Evolutionary conservation across 2,329 filamentous ascomycete genomes (phyloP).

Genomic region (Fusarium incarnatum): DNA sequence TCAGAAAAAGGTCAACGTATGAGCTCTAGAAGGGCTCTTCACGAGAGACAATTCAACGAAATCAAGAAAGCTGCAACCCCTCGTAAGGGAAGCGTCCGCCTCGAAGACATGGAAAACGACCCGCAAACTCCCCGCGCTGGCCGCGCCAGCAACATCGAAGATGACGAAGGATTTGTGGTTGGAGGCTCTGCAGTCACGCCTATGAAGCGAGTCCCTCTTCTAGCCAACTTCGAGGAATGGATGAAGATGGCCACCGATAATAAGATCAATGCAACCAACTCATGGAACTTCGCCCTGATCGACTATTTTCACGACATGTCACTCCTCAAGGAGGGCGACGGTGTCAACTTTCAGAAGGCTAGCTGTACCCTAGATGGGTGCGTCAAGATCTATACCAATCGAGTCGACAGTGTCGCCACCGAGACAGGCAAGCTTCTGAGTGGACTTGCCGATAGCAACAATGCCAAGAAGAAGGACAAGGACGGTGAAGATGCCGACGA

Average conservation of each 20-base stretch:
- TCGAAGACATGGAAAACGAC: conserved; percentile 69
- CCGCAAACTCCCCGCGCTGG: conserved; percentile 63
- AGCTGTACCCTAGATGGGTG: conserved; percentile 98
- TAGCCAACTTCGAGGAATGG: conserved; percentile 99
- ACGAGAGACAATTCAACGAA: conserved; percentile 92
- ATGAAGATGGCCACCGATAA: conserved; percentile 99
- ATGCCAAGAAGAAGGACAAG: conserved; percentile 77
- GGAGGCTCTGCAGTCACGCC: conserved; percentile 85
- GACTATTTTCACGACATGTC: conserved; percentile 99
- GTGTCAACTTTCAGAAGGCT: conserved; percentile 98
- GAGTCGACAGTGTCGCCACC: conserved; percentile 97
- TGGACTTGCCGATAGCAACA: conserved; percentile 88
- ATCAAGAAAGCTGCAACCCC: conserved; percentile 79
- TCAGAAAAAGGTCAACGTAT: conserved; percentile 90
- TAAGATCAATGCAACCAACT: conserved; percentile 97
- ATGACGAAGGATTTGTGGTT: conserved; percentile 72
- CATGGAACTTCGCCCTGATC: conserved; percentile 99
- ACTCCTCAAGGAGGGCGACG: conserved; percentile 92
- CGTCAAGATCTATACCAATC: conserved; percentile 98
- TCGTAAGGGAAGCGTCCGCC: conserved; percentile 71
- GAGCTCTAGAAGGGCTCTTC: conserved; percentile 86
- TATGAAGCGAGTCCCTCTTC: conserved; percentile 93
- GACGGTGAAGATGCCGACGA: conserved; percentile 76
- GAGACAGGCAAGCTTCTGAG: conserved; percentile 96
- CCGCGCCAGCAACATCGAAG: conserved; percentile 54